These are phyloP conservation scores for Zoysia matrella DNA, from an alignment of 202 grass and related monocot species.

Conservation along the genomic window DNA sequence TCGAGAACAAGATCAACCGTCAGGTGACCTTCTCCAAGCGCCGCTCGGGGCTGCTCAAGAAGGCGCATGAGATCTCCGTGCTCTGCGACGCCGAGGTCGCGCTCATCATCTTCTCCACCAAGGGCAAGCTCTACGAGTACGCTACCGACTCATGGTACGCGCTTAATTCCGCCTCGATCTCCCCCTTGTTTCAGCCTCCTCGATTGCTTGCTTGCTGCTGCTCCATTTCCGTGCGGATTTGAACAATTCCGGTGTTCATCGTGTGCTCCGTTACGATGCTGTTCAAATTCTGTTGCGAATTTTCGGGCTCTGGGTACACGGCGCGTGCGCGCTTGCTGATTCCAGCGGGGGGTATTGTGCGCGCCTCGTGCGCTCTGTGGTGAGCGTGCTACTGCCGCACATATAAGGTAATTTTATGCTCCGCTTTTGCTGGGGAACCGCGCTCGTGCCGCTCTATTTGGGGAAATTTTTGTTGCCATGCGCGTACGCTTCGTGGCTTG, in stretches of 20 bases:
- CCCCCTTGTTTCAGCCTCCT: no score
- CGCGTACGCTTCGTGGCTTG: background rate
- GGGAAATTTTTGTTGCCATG: constrained; percentile 16
- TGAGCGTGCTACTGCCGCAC: no score
- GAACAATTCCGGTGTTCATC: background rate
- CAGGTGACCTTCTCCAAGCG: no score
- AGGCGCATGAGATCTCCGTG: no score
- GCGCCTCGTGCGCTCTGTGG: background rate
- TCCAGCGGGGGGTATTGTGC: background rate
- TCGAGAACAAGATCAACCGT: no score
- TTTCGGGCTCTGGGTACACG: background rate
- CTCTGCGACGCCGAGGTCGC: no score
- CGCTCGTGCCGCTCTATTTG: constrained; percentile 22
- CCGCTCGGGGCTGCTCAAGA: no score
- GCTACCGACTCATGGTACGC: constrained; percentile 67
- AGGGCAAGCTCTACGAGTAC: constrained; percentile 95
- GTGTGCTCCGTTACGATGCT: background rate
- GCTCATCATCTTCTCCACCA: constrained; percentile 94
- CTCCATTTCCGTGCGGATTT: constrained; percentile 12
- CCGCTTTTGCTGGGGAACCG: constrained; percentile 17
- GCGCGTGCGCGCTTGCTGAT: background rate
- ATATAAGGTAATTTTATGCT: constrained; percentile 53
- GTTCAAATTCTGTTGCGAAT: constrained; percentile 9
- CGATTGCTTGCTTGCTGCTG: background rate
- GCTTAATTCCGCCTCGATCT: background rate